Evolutionary conservation across 2,329 filamentous ascomycete species (phyloP).

Genomic region (Neurospora crassa): DNA sequence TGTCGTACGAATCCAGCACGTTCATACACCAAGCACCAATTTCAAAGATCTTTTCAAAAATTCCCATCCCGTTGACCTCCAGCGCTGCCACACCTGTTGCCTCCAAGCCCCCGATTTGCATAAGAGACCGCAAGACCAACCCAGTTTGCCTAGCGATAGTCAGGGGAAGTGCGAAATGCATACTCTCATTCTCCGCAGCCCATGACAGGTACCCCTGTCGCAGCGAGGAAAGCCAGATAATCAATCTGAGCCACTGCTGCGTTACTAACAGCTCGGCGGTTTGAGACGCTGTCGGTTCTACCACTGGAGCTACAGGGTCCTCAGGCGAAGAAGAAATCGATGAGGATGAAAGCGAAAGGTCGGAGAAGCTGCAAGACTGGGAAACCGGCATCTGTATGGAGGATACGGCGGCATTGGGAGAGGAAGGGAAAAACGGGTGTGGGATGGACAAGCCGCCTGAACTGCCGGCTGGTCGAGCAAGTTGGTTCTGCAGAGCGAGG

Average conservation of each 20-base stretch:
- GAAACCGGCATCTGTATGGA: background rate
- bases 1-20: constrained; percentile 29
- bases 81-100: background rate
- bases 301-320: background rate
- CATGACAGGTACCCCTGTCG: constrained; percentile 55
- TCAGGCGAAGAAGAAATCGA: background rate
- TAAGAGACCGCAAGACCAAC: constrained; percentile 30
- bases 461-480: constrained; percentile 13
- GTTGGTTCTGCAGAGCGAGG: constrained; percentile 25
- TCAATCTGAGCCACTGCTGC: constrained; percentile 60
- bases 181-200: constrained; percentile 45
- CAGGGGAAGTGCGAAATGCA: constrained; percentile 53
- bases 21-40: constrained; percentile 36
- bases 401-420: constrained; percentile 13
- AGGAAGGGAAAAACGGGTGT: constrained; percentile 10
- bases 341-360: background rate
- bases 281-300: constrained; percentile 26
- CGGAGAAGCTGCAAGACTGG: background rate
- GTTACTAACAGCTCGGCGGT: constrained; percentile 60
- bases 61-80: constrained; percentile 36
- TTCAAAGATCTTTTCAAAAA: constrained; percentile 41
- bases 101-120: constrained; percentile 29
- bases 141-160: constrained; percentile 51
- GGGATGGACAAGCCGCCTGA: background rate
- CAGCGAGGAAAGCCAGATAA: constrained; percentile 65